Evolutionary conservation across 2,329 filamentous ascomycete species (phyloP), one percentile per base, ranked within the genome.

Genomic region (Onygena corvina): DNA sequence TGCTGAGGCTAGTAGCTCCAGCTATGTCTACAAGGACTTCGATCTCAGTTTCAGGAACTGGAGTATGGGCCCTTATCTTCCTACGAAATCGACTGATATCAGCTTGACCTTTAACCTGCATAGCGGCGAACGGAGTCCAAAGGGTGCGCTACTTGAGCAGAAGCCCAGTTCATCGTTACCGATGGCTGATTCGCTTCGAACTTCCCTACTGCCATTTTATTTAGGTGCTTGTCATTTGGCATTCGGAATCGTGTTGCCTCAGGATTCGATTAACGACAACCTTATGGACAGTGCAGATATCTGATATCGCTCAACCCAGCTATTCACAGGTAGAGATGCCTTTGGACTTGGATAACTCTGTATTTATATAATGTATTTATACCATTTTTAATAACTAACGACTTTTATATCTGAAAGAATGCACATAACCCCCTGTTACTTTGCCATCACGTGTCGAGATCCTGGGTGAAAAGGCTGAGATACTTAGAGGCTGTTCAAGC

Each of bases 121-220:
- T 40, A 45, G 52, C 27, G 38, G 52, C 20, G 52, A 55, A 38
- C 38, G 47, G 21, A 47, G 52, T 6, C 38, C 38, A n/a, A 20
- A 42, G 4, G 48, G 48, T 16, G 38, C 38, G 7, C 16, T 46
- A 12, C 31, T 21, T 3, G 25, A 21, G 6, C 9, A 14, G 33
- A 35, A 30, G 11, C 40, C 49, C 6, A 40, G 25, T 14, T 46
- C 36, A 30, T 30, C 34, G 9, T 34, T 42, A 18, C 36, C 46
- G 21, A 14, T 23, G 8, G 6, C 12, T 27, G 38, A 23, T 6
- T 49, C 55, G 29, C 48, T 60, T 30, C 52, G 59, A 38, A 48
- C 52, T 1, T 52, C 60, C 8, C 68, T 68, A 47, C 55, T 61
- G 47, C 59, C 59, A 0, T 67, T 69, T 44, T 68, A 68, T 45